These are phyloP conservation scores for Plasmodium cynomolgi DNA, from an alignment of 169 alveolate species.

Conservation along the genomic window DNA sequence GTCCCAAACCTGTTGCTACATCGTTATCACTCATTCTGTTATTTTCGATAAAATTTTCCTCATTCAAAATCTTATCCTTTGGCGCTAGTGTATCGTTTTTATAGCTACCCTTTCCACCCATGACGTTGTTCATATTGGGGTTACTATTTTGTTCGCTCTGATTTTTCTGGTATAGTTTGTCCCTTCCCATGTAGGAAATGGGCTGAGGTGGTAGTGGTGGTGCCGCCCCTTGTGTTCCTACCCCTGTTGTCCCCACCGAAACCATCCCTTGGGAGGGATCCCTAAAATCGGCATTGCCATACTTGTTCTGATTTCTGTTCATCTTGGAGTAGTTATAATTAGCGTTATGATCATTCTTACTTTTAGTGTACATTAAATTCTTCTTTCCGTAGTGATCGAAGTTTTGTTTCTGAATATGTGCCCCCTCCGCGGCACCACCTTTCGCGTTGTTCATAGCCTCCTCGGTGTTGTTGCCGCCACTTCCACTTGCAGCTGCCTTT, in stretches of 20 bases:
- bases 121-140: neutral
- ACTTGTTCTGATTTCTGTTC: neutral
- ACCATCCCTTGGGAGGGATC: neutral
- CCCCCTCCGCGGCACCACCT: neutral
- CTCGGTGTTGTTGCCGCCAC: neutral
- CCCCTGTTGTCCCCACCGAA: neutral
- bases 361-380: neutral
- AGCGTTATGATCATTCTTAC: neutral
- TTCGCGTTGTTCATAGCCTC: slow-evolving; percentile 3
- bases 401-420: neutral
- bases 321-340: slow-evolving; percentile 32
- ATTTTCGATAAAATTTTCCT: neutral
- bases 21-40: neutral
- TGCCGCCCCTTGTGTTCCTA: neutral
- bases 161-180: slow-evolving; percentile 19
- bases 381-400: slow-evolving; percentile 1
- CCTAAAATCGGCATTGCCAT: neutral
- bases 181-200: slow-evolving; percentile 25
- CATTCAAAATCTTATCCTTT: slow-evolving; percentile 5
- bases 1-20: neutral
- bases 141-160: neutral
- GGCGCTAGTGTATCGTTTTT: slow-evolving; percentile 3
- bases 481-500: neutral
- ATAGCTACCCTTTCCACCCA: neutral
- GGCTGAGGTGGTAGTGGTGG: neutral